Base-by-base conservation (phyloP, 306 rosid species). In the Vigna nakashimae region DNA sequence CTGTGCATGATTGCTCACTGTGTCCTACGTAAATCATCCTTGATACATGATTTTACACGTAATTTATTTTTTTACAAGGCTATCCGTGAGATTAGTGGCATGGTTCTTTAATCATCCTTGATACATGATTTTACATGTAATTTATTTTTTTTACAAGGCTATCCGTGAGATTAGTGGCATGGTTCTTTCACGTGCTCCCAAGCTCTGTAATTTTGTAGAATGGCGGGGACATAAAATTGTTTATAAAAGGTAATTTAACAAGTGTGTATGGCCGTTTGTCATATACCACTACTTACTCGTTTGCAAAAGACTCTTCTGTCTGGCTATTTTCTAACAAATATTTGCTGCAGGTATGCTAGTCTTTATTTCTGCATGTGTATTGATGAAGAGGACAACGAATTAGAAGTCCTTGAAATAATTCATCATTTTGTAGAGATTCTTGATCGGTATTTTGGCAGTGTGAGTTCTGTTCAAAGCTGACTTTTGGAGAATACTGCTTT, bases 221-320 rank as follows among this genome's bases (percentile, higher is more conserved):
- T 94, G 97, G 97, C 88, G 95, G 76, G 98, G 96, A 77, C 81
- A 82, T 74, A 94, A 91, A 92, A 96, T 90, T 82, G 98, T 94
- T 69, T 94, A 94, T 79, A 94, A 94, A 84, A 89, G 98, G 98
- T 94, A 75, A 64, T 59, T 28, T 58, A n/a, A 17, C 66, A 26
- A 69, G 22, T 51, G 65, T 15, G 4, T 64, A 24, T 38, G 20
- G 32, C 60, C 30, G 53, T 75, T 30, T 65, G 32, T 68, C 72
- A 24, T 42, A 57, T 64, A 59, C 20, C 73, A 17, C 9, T 18
- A 55, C 22, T 10, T 22, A 48, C 36, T 74, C 32, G 8, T 52
- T 69, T 69, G 48, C 50, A 7, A 69, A 60, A 7, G 50, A 16
- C 66, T 9, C 66, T 82, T 82, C 28, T 67, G 17, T 34, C 52